phyloP scores from a whole-genome alignment of 345 rosid species.

The Orychophragmus violaceus region DNA sequence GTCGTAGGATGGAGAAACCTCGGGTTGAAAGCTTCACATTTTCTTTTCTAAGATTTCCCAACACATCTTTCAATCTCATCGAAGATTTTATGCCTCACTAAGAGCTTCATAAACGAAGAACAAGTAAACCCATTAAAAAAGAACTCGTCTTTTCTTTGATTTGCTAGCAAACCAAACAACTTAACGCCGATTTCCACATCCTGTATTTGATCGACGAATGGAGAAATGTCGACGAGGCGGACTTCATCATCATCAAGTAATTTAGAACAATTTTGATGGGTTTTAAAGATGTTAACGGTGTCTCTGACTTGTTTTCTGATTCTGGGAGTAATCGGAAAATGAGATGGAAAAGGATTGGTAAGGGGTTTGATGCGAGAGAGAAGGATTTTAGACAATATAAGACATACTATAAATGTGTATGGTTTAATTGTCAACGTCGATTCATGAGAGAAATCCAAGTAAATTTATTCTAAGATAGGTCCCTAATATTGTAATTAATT shows the following conservation, averaged over 20 bases:
- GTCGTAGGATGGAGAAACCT: no score
- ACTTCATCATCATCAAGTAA: conserved; percentile 39
- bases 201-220: conserved; percentile 51
- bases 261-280: conserved; percentile 41
- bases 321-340: conserved; percentile 30
- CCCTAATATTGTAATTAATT: neutral
- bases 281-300: conserved; percentile 46
- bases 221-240: conserved; percentile 47
- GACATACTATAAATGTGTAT: neutral
- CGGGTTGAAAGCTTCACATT: conserved; percentile 42
- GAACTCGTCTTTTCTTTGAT: conserved; percentile 20
- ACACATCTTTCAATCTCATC: conserved; percentile 39
- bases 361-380: conserved; percentile 67
- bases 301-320: conserved; percentile 42
- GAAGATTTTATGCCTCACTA: conserved; percentile 50
- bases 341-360: conserved; percentile 29
- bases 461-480: neutral
- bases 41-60: conserved; percentile 40
- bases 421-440: conserved; percentile 8
- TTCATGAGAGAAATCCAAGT: neutral
- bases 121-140: conserved; percentile 45
- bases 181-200: conserved; percentile 53
- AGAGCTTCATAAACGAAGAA: conserved; percentile 70
- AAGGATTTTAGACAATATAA: conserved; percentile 62
- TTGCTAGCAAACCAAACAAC: conserved; percentile 51